These are phyloP conservation scores for Debaryomyces fabryi DNA, from an alignment of 1,139 yeast genomes.

Conservation along the genomic window DNA sequence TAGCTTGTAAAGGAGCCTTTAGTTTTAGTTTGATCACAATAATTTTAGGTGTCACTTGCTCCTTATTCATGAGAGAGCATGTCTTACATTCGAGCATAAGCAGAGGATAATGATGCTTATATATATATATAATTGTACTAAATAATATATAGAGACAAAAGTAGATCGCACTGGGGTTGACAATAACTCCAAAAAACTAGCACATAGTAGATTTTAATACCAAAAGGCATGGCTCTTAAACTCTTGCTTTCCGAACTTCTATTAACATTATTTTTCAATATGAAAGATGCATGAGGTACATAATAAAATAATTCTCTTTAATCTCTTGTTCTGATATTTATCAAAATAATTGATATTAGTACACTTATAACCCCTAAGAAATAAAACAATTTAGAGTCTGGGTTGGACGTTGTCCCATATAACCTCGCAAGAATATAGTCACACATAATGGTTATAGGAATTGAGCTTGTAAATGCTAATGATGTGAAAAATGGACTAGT, in stretches of 20 bases:
- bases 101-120: conserved; percentile 28
- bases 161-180: background rate
- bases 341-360: conserved; percentile 47
- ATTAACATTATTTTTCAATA: too few relatives aligned
- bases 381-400: conserved; percentile 33
- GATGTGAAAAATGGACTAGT: conserved; percentile 59
- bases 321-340: conserved; percentile 45
- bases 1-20: conserved; percentile 57
- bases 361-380: conserved; percentile 50
- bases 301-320: conserved; percentile 28
- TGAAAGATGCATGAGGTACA: too few relatives aligned
- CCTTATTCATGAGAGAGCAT: conserved; percentile 48
- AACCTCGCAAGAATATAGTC: conserved; percentile 32
- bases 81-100: conserved; percentile 40
- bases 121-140: background rate
- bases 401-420: background rate
- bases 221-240: background rate
- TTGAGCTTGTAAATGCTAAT: conserved; percentile 53
- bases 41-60: conserved; percentile 39
- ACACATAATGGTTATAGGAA: conserved; percentile 54
- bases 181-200: background rate
- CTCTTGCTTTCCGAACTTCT: too few relatives aligned
- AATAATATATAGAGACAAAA: conserved; percentile 37
- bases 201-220: background rate
- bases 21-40: conserved; percentile 44